Base-by-base conservation (phyloP, 2,329 filamentous ascomycete genomes). In the Lasiodiplodia citricola region DNA sequence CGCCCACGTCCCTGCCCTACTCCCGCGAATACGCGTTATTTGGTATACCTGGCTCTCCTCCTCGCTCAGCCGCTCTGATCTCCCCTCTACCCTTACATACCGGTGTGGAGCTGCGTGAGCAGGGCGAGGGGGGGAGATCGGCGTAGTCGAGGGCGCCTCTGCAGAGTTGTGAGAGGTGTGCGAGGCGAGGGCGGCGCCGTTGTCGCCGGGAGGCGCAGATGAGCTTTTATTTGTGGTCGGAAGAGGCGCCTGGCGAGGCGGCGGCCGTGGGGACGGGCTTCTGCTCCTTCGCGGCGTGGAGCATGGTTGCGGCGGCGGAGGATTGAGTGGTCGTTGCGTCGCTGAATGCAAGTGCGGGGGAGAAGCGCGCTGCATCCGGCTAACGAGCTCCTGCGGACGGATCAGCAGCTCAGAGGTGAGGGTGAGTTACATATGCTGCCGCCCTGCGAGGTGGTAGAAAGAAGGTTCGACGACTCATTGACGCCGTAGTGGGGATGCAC, bases 81-180 rank as follows among this genome's bases (percentile, higher is more conserved):
- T 77, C 1, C 96, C 96, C 81, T 99, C 96, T 21, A 99, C 90
- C 10, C 96, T 85, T 3, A 99, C 93, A 84, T 98, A 99, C 96
- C 96, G 70, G 83, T 80, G 83, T 97, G 88, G 84, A 98, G 98
- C 83, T 98, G 96, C 41, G 85, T 84, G 69, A 95, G 88, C 0
- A 28, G 28, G 96, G 96, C 67, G 86, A 86, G 10, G 83, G 68
- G 1, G 85, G 75, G 74, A 96, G 88, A 76, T 93, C 87, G 0
- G 80, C 74, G 57, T 83, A 85, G 44, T 86, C 83, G 37, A 97
- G 88, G 1, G 85, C 84, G 73, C 87, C 88, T 79, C 86, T 85
- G 62, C 87, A 88, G 84, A 94, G 97, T 79, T 97, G 93, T 25
- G 88, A 5, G 4, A 88, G 13, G 93, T 92, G 78, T 92, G 91